These are phyloP conservation scores for Hypoxylon sp. DNA, from an alignment of 2,329 filamentous ascomycete genomes.

Conservation along the genomic window DNA sequence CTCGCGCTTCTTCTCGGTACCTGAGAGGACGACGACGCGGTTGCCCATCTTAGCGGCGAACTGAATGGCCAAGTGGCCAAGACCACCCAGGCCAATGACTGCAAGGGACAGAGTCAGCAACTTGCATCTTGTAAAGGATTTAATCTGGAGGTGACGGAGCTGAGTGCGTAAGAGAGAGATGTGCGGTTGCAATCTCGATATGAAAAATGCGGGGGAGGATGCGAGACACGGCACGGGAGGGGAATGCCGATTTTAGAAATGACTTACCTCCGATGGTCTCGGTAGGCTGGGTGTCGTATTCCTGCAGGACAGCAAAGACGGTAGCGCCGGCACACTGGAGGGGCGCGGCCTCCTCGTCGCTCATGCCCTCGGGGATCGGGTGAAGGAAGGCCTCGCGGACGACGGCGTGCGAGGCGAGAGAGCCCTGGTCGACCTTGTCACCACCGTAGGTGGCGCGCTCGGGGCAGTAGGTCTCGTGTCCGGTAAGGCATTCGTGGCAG, in stretches of 20 bases:
- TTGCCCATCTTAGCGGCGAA: conserved; percentile 73
- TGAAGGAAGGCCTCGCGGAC: conserved; percentile 58
- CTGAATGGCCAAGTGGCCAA: conserved; percentile 73
- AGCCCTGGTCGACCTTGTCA: conserved; percentile 56
- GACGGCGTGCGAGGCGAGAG: conserved; percentile 55
- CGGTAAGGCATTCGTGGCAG: conserved; percentile 55
- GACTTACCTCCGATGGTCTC: conserved; percentile 42
- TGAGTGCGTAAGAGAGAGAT: neutral
- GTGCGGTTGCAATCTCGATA: neutral
- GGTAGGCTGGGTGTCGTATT: conserved; percentile 41
- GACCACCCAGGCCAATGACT: conserved; percentile 68
- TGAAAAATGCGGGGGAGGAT: neutral
- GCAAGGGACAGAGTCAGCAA: conserved; percentile 41
- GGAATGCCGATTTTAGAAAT: neutral
- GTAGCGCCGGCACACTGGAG: conserved; percentile 61
- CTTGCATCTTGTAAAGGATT: neutral
- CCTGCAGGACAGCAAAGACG: conserved; percentile 49
- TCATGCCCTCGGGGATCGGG: conserved; percentile 55
- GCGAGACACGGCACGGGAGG: neutral
- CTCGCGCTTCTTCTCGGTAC: conserved; percentile 68
- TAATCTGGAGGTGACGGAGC: neutral
- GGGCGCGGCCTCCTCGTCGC: conserved; percentile 57
- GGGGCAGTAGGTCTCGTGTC: conserved; percentile 54
- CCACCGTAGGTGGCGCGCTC: conserved; percentile 53
- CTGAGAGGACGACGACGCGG: conserved; percentile 69